Evolutionary conservation across 768 basidiomycete genomes (phyloP).

Genomic region (Mycena rosella): DNA sequence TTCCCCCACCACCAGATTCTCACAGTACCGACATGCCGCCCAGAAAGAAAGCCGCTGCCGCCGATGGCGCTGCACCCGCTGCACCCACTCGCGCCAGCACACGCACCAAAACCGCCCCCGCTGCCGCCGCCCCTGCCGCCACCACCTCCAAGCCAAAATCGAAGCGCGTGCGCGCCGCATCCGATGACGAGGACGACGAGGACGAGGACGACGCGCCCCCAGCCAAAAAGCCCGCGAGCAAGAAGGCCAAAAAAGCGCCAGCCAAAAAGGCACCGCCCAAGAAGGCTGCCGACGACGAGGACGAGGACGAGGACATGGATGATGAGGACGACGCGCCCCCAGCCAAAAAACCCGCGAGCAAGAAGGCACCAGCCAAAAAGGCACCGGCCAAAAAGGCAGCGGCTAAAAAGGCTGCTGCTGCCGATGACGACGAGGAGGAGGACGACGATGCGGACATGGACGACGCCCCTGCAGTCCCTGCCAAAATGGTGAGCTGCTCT

Average conservation of each 20-base stretch:
- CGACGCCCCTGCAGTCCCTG: constrained; percentile 40
- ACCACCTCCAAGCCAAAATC: constrained; percentile 43
- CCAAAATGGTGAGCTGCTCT: constrained; percentile 57
- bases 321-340: constrained; percentile 42
- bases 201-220: constrained; percentile 40
- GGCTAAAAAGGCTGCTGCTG: constrained; percentile 39
- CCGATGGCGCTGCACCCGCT: constrained; percentile 43
- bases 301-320: constrained; percentile 37
- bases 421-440: constrained; percentile 38
- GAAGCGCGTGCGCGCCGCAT: constrained; percentile 47
- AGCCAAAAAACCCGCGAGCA: constrained; percentile 47
- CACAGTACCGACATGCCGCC: constrained; percentile 64
- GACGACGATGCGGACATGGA: constrained; percentile 43
- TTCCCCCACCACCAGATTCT: too few species aligned
- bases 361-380: constrained; percentile 34
- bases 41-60: constrained; percentile 56
- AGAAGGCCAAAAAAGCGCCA: constrained; percentile 35
- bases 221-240: constrained; percentile 46
- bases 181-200: constrained; percentile 42
- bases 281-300: constrained; percentile 29
- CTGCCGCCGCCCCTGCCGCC: constrained; percentile 42
- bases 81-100: constrained; percentile 55
- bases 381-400: constrained; percentile 23
- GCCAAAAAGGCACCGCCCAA: constrained; percentile 29
- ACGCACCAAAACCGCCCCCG: constrained; percentile 46